A percentile compares a stretch with the other conserved stretches of the same genome.
These are phyloP conservation scores for Boletus rex-veris DNA, from an alignment of 768 basidiomycete species.

Conservation along the genomic window DNA sequence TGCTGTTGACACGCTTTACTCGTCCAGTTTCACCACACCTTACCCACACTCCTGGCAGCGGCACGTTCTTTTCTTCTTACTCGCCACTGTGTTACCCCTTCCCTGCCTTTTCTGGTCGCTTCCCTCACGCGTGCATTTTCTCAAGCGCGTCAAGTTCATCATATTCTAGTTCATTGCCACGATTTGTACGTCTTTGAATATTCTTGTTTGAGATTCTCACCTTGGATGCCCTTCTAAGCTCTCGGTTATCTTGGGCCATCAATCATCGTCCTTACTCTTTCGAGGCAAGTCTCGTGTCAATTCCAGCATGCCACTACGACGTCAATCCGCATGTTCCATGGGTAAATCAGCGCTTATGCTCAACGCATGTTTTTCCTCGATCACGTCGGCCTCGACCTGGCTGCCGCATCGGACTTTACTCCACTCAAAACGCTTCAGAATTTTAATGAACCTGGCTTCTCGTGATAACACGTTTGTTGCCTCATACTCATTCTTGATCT, in stretches of 20 bases:
- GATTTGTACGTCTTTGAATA: conserved; percentile 32
- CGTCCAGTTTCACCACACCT: conserved; percentile 41
- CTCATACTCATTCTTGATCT: conserved; percentile 67
- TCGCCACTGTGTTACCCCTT: conserved; percentile 49
- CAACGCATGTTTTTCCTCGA: conserved; percentile 67
- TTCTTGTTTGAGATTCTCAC: conserved; percentile 30
- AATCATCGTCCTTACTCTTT: conserved; percentile 17
- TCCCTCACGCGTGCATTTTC: conserved; percentile 35
- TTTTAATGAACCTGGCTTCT: conserved; percentile 64
- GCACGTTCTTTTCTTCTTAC: conserved; percentile 55
- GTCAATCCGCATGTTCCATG: conserved; percentile 34
- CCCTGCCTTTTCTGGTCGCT: conserved; percentile 56
- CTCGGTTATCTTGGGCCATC: conserved; percentile 28
- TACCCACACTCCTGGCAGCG: conserved; percentile 55
- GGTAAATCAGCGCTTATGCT: conserved; percentile 49
- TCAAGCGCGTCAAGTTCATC: conserved; percentile 29
- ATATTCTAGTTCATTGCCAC: conserved; percentile 23
- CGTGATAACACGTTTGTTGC: conserved; percentile 64
- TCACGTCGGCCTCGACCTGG: conserved; percentile 57
- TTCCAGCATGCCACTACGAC: conserved; percentile 26
- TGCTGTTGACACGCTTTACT: conserved; percentile 60
- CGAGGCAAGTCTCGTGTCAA: conserved; percentile 29
- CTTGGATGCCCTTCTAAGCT: conserved; percentile 8
- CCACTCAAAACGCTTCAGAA: conserved; percentile 63
- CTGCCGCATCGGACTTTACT: conserved; percentile 57